These are phyloP conservation scores for Trichophaea hybrida DNA, from an alignment of 2,329 filamentous ascomycete genomes.

Conservation along the genomic window DNA sequence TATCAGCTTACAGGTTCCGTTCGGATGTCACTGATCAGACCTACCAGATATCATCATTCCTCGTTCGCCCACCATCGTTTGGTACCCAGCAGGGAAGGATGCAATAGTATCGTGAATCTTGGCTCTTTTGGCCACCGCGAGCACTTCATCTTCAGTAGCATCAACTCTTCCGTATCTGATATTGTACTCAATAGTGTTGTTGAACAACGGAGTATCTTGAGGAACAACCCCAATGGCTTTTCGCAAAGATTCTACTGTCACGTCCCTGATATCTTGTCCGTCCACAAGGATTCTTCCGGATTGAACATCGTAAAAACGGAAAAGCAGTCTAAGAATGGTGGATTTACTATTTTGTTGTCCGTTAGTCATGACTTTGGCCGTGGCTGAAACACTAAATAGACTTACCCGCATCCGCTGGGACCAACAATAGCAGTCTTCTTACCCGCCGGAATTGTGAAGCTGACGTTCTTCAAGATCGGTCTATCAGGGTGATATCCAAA, in stretches of 20 bases:
- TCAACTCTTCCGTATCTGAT: conserved; percentile 80
- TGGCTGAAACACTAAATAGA: neutral
- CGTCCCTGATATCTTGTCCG: conserved; percentile 75
- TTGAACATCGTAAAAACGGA: conserved; percentile 87
- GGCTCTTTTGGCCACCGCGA: conserved; percentile 65
- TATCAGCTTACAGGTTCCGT: neutral
- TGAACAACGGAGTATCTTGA: conserved; percentile 93
- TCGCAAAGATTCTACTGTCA: conserved; percentile 69
- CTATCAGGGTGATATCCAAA: conserved; percentile 84
- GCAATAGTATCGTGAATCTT: conserved; percentile 71
- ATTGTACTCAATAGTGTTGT: conserved; percentile 90
- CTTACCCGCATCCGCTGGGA: conserved; percentile 68
- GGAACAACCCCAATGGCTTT: conserved; percentile 86
- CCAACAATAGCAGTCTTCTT: conserved; percentile 94
- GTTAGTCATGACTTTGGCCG: neutral
- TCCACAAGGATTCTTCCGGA: conserved; percentile 77
- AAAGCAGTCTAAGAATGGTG: conserved; percentile 76
- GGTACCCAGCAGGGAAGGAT: conserved; percentile 72
- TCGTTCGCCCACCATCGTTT: conserved; percentile 81
- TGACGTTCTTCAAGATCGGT: conserved; percentile 73
- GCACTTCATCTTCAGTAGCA: conserved; percentile 57
- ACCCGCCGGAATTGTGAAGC: conserved; percentile 79
- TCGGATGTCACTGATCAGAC: neutral
- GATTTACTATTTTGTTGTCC: conserved; percentile 45
- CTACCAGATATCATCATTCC: conserved; percentile 83